Base-by-base conservation (phyloP, 106 monocot genomes). In the Apostasia shenzhenica region DNA sequence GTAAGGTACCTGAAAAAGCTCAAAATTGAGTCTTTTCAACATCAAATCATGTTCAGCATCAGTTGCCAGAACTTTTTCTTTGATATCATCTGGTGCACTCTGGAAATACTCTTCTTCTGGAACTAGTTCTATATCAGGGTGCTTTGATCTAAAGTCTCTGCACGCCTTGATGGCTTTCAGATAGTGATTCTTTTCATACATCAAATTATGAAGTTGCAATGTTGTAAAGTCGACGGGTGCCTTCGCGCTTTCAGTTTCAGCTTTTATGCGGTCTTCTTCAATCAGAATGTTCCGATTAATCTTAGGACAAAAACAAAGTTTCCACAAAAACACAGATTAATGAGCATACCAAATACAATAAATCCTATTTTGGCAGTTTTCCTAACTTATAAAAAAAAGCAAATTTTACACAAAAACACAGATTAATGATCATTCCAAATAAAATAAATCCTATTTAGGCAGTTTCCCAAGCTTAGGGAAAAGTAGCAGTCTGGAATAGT, bases 171-270 rank as follows among this genome's bases (percentile, higher is more conserved):
- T 99, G 42, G 87, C 88, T 64, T 99, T 99, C 65, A 90, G 56
- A 75, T 93, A 93, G 70, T 93, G 93, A 46, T 90, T 93, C 83
- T 99, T 99, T 85, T 99, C 99, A 45, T 99, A 99, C 81, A 90
- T 78, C 70, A 99, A 59, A 61, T 93, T 99, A 67, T 99, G 93
- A 41, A 99, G 80, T 70, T 99, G 99, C 62, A 99, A 45, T 13
- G 85, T 99, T 10, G 99, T 83, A 39, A 85, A 79, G 68, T 99
- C 99, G 73, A 99, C 93, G 3, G 99, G 99, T 11, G 74, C 90
- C 83, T 90, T 99, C 1, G 93, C 93, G 13, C 73, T 57, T 73
- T 99, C 99, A 50, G 93, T 99, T 67, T 99, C 99, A 26, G 78
- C 77, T 69, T 88, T 99, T 66, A 87, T 80, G 61, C 73, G 73